Percentiles rank a stretch among this genome's conserved stretches.
These are phyloP conservation scores for Camellia granthamiana DNA, from an alignment of 148 eudicot genomes.

Conservation along the genomic window DNA sequence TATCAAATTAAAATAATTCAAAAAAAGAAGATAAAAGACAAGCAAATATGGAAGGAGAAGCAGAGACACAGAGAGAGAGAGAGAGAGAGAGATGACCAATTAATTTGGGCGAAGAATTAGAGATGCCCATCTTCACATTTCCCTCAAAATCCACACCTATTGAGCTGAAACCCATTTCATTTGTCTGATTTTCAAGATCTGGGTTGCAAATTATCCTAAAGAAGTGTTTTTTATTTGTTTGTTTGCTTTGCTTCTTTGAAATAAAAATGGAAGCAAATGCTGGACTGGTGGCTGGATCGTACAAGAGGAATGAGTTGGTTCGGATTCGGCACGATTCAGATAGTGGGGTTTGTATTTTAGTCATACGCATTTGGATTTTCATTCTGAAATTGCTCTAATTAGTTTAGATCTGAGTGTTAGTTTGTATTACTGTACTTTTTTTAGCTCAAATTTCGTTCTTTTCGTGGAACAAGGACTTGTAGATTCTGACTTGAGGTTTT, in stretches of 20 bases:
- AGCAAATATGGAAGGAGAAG: not conserved
- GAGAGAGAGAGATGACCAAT: too few relatives aligned
- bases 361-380: slow-evolving; percentile 19
- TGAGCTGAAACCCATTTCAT: not conserved
- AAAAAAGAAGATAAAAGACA: slow-evolving; percentile 19
- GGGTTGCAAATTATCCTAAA: not conserved
- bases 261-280: slow-evolving; percentile 65
- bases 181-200: not conserved
- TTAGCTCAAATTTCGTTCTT: too few relatives aligned
- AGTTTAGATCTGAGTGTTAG: slow-evolving; percentile 3
- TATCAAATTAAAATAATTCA: not conserved
- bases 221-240: not conserved
- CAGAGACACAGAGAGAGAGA: not conserved
- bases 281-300: slow-evolving; percentile 94
- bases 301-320: slow-evolving; percentile 75
- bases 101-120: slow-evolving; percentile 18
- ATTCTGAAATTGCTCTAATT: not conserved
- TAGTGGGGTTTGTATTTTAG: slow-evolving; percentile 51
- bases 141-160: not conserved
- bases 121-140: slow-evolving; percentile 7
- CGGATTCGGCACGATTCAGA: slow-evolving; percentile 90
- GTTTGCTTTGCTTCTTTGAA: not conserved
- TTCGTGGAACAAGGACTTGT: too few relatives aligned
- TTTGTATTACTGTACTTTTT: not conserved
- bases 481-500: not conserved